Percentiles rank a stretch among this genome's conserved stretches.
phyloP scores from a whole-genome alignment of 345 rosid species.

The Lumnitzera racemosa region DNA sequence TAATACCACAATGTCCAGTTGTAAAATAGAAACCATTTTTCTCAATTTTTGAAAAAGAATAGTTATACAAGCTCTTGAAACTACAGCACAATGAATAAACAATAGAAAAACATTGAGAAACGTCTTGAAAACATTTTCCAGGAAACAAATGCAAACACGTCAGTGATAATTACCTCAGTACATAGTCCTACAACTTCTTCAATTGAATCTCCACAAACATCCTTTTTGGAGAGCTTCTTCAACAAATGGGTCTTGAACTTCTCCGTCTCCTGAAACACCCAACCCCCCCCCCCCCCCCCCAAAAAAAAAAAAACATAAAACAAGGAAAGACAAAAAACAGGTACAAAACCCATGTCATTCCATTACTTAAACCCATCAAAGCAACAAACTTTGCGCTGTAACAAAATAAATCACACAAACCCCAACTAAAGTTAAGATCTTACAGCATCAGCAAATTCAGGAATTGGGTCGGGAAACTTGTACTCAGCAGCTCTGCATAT shows the following conservation, averaged over 20 bases:
- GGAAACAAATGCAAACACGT: not conserved
- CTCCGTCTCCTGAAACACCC: slow-evolving; percentile 57
- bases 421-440: slow-evolving; percentile 11
- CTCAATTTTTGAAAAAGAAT: not conserved
- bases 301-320: not conserved
- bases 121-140: not conserved
- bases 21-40: not conserved
- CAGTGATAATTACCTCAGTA: slow-evolving; percentile 46
- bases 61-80: too few relatives aligned
- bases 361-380: too few relatives aligned
- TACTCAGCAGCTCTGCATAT: slow-evolving; percentile 67
- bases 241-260: slow-evolving; percentile 59
- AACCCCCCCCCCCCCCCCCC: not conserved
- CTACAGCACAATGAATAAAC: too few relatives aligned
- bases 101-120: not conserved
- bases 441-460: slow-evolving; percentile 80
- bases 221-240: slow-evolving; percentile 58
- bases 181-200: slow-evolving; percentile 74
- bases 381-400: too few relatives aligned
- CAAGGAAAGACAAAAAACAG: not conserved
- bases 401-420: too few relatives aligned
- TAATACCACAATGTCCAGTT: too few relatives aligned
- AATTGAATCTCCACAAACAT: slow-evolving; percentile 51
- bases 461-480: slow-evolving; percentile 83
- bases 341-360: not conserved